Conservation (phyloP, 2,329 filamentous ascomycete genomes). For the Fusarium sp. region DNA sequence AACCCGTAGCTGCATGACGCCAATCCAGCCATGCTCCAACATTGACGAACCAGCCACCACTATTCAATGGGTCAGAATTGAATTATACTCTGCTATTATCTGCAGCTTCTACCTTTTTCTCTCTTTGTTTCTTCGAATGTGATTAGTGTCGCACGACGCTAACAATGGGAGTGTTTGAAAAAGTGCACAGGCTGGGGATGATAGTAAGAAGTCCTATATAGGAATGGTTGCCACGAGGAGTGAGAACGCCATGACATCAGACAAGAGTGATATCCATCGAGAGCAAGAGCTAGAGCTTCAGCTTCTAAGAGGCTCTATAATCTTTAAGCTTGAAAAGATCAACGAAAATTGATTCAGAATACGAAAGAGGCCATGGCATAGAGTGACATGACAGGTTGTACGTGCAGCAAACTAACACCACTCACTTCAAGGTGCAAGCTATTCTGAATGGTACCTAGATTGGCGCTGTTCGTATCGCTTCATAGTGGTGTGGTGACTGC, state of each 20-base stretch:
- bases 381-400: neutral
- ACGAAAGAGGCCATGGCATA: slow-evolving; percentile 21
- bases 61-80: neutral
- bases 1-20: slow-evolving; percentile 19
- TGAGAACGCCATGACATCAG: slow-evolving; percentile 38
- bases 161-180: slow-evolving; percentile 12
- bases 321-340: slow-evolving; percentile 9
- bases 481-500: slow-evolving; percentile 30
- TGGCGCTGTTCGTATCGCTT: slow-evolving; percentile 31
- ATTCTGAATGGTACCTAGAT: slow-evolving; percentile 20
- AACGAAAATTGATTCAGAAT: slow-evolving; percentile 10
- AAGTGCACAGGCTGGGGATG: neutral
- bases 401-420: neutral
- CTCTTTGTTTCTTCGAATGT: neutral
- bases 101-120: neutral
- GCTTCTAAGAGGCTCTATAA: neutral
- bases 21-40: slow-evolving; percentile 32
- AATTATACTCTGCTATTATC: slow-evolving; percentile 4
- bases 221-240: slow-evolving; percentile 26
- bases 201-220: neutral
- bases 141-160: slow-evolving; percentile 15
- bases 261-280: neutral
- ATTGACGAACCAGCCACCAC: slow-evolving; percentile 18
- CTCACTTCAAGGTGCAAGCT: neutral
- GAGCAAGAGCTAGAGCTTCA: neutral